Conservation (phyloP, 73 alveolate genomes). For the Durusdinium trenchii region DNA sequence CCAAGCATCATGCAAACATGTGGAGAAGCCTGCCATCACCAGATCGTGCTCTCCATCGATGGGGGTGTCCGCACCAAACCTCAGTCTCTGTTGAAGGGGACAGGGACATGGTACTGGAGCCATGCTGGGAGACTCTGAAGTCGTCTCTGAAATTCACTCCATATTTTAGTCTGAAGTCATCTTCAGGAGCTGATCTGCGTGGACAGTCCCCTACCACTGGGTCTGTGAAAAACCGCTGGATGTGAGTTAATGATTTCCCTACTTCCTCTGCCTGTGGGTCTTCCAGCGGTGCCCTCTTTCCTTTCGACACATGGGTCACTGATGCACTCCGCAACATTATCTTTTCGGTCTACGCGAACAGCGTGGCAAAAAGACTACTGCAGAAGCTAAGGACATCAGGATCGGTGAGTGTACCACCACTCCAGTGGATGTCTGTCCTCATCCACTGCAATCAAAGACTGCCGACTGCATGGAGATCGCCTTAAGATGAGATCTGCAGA, state of each 20-base stretch:
- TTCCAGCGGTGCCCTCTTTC: too few relatives aligned
- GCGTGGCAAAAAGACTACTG: too few relatives aligned
- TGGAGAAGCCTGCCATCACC: conserved; percentile 66
- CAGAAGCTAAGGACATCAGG: too few relatives aligned
- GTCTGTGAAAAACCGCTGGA: neutral
- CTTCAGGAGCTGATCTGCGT: neutral
- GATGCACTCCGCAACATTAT: too few relatives aligned
- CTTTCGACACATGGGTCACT: too few relatives aligned
- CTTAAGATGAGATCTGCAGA: too few relatives aligned
- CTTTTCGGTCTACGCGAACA: too few relatives aligned
- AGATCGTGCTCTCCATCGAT: conserved; percentile 59
- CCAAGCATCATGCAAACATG: conserved; percentile 31
- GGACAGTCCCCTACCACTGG: neutral
- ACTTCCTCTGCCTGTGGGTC: neutral
- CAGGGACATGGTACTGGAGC: neutral
- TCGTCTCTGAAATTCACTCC: neutral
- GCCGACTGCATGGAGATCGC: too few relatives aligned
- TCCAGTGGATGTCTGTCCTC: too few relatives aligned
- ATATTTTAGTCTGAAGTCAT: neutral
- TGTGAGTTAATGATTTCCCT: neutral
- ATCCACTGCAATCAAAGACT: too few relatives aligned
- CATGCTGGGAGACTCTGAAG: too few relatives aligned
- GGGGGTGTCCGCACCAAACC: conserved; percentile 53
- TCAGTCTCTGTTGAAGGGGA: neutral
- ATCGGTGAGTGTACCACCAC: too few relatives aligned